Evolutionary conservation across 2,329 filamentous ascomycete genomes (phyloP), one percentile per base, ranked within the genome.

Genomic region (Pseudofabraea citricarpa): DNA sequence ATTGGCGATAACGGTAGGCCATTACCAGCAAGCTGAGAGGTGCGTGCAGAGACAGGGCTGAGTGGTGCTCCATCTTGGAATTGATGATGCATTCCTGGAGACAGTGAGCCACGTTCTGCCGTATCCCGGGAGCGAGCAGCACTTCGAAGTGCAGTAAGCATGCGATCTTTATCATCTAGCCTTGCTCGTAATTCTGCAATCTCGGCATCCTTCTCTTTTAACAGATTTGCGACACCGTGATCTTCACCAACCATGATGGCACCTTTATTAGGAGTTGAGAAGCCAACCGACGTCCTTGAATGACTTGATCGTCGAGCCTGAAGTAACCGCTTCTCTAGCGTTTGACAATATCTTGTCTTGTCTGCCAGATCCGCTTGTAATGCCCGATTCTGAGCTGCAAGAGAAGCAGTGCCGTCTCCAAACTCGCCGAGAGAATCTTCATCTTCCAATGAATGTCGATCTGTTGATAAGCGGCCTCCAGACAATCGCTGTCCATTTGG

Each of bases 311-410:
- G 77, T 31, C 93, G 78, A 27, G 93, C 93, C 60, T 98, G 93
- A 24, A 97, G 72, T 2, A 98, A 72, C 20, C 93, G 81, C 65
- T 94, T 94, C 68, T 98, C 93, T 10, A 98, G 69, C 0, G 93
- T 97, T 21, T 86, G 78, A 55, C 97, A 97, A 64, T 98, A 98
- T 23, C 93, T 85, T 56, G 93, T 97, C 70, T 95, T 96, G 67
- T 98, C 93, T n/a, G 79, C 80, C 36, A 98, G 76, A 63, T 98
- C 93, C n/a, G 90, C 81, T 63, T 95, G 93, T 37, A 98, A 69
- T n/a, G 94, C 87, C 39, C 83, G 81, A 54, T 96, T 90, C 60
- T 96, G 93, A n/a, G 87, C 79, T 33, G 83, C 71, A 38, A 94
- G 67, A 19, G 86, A 88, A 6, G 93, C 93, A 20, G 78, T 85